Evolutionary conservation across 768 basidiomycete genomes (phyloP).

Genomic region (Leccinellum albellum): DNA sequence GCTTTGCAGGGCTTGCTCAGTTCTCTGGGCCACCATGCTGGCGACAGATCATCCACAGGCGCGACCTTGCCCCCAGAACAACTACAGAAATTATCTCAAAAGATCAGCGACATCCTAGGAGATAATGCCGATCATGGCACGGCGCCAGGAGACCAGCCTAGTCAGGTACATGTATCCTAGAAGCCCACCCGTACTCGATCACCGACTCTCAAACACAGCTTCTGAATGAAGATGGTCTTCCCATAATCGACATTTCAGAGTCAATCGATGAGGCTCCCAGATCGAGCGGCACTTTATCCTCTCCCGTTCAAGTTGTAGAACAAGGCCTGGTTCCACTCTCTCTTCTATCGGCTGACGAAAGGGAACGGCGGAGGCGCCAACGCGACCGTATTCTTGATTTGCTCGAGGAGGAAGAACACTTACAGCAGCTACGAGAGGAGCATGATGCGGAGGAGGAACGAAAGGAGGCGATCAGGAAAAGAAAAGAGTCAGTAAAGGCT

Average conservation of each 20-base stretch:
- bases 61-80: slow-evolving; percentile 44
- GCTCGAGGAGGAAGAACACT: slow-evolving; percentile 67
- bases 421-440: slow-evolving; percentile 40
- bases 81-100: slow-evolving; percentile 53
- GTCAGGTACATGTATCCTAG: slow-evolving; percentile 52
- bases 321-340: slow-evolving; percentile 46
- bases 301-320: slow-evolving; percentile 36
- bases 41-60: slow-evolving; percentile 1
- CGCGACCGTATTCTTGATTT: slow-evolving; percentile 62
- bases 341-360: slow-evolving; percentile 43
- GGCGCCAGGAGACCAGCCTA: slow-evolving; percentile 46
- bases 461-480: slow-evolving; percentile 47
- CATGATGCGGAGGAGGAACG: slow-evolving; percentile 39
- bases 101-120: slow-evolving; percentile 48
- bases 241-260: slow-evolving; percentile 75
- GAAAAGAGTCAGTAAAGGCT: slow-evolving; percentile 44
- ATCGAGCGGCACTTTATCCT: slow-evolving; percentile 11
- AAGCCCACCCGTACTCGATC: slow-evolving; percentile 17
- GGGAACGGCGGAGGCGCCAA: slow-evolving; percentile 50
- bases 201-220: slow-evolving; percentile 40
- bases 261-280: slow-evolving; percentile 35
- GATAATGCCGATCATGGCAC: slow-evolving; percentile 42
- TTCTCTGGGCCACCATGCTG: slow-evolving; percentile 32
- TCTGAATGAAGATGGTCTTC: slow-evolving; percentile 73
- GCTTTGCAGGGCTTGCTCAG: slow-evolving; percentile 39